These are phyloP conservation scores for Suillus lakei DNA, from an alignment of 768 basidiomycete species.

Conservation along the genomic window DNA sequence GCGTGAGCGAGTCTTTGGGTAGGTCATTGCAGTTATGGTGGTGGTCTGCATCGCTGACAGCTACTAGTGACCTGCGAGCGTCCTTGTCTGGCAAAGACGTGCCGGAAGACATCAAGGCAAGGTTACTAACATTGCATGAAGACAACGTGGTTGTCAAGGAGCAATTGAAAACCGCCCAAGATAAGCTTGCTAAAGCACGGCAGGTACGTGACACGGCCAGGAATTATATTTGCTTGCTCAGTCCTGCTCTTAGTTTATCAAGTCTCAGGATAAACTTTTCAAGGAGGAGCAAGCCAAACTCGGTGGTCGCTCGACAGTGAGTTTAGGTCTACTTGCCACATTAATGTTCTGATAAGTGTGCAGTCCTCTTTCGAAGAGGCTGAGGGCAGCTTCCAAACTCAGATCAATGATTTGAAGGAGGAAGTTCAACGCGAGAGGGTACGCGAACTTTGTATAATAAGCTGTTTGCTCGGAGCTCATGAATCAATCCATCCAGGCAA, in stretches of 20 bases:
- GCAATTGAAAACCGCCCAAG: constrained; percentile 68
- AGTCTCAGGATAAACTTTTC: constrained; percentile 88
- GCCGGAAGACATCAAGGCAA: constrained; percentile 81
- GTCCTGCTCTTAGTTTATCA: constrained; percentile 72
- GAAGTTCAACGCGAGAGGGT: constrained; percentile 66
- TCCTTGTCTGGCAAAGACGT: constrained; percentile 78
- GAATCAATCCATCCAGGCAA: constrained; percentile 40
- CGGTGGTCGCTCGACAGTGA: constrained; percentile 49
- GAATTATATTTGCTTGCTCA: background rate
- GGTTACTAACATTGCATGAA: constrained; percentile 75
- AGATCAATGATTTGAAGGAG: constrained; percentile 68
- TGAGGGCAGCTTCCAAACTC: constrained; percentile 64
- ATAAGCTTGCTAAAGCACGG: constrained; percentile 82
- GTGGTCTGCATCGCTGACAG: constrained; percentile 1
- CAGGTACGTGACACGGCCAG: constrained; percentile 48
- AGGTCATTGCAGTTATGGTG: constrained; percentile 24
- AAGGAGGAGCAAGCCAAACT: constrained; percentile 77
- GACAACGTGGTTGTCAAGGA: constrained; percentile 76
- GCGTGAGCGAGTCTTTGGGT: constrained; percentile 87
- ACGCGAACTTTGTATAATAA: background rate
- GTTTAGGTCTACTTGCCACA: constrained; percentile 21
- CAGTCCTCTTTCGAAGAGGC: constrained; percentile 73
- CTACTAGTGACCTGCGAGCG: constrained; percentile 73
- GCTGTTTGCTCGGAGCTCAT: background rate
- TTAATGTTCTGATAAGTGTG: constrained; percentile 13